Evolutionary conservation across 345 rosid species (phyloP).

Genomic region (Zanthoxylum bungeanum): DNA sequence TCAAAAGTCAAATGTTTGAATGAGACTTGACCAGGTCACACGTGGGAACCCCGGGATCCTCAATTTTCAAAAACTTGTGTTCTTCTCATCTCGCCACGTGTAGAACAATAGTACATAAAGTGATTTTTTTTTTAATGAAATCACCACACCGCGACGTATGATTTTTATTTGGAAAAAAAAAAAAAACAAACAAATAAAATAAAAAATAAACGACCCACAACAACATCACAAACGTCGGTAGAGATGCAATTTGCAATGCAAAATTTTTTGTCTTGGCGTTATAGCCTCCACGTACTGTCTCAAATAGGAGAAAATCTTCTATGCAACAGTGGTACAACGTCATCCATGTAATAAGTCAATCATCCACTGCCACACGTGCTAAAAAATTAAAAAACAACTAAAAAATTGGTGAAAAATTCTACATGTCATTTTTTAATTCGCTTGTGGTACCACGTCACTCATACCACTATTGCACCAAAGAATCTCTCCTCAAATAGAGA

Average conservation of each 20-base stretch:
- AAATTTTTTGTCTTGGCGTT: constrained; percentile 14
- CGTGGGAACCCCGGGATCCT: constrained; percentile 31
- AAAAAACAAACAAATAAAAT: too few species aligned
- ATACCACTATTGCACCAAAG: too few species aligned
- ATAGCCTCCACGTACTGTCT: constrained; percentile 23
- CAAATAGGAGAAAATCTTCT: too few species aligned
- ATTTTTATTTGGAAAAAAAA: background rate
- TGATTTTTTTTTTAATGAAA: background rate
- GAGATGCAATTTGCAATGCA: background rate
- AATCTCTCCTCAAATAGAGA: too few species aligned
- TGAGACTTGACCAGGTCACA: background rate
- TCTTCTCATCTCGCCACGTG: constrained; percentile 34
- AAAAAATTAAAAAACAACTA: too few species aligned
- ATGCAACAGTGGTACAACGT: too few species aligned
- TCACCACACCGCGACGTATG: constrained; percentile 27
- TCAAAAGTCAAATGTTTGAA: constrained; percentile 14
- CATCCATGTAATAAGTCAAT: too few species aligned
- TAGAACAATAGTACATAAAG: background rate
- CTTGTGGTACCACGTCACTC: too few species aligned
- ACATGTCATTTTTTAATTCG: too few species aligned
- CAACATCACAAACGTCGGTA: background rate
- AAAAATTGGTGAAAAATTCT: too few species aligned
- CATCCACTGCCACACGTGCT: too few species aligned
- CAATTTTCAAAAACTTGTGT: background rate
- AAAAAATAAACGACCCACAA: constrained; percentile 17